Evolutionary conservation across 169 alveolate species (phyloP), one percentile per base, ranked within the genome.

Genomic region (Plasmodium fragile): DNA sequence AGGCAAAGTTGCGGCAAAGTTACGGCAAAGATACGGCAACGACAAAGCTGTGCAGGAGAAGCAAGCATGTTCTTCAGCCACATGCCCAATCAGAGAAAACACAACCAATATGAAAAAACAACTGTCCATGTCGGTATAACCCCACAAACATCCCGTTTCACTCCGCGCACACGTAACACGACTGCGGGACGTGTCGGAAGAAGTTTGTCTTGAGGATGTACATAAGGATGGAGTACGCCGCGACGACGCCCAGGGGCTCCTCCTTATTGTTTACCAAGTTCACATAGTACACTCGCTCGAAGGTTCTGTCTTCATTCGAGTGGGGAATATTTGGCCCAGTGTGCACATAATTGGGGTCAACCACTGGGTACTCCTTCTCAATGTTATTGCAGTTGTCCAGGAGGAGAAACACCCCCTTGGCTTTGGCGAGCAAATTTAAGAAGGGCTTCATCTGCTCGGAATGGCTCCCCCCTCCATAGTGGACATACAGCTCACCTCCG

Each of bases 391-490:
- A 89, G 52, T 89, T 89, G 18, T 89, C 94, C n/a, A 89, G 70
- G 79, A 89, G 79, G 78, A 89, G 94, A 89, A 89, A 89, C 18
- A 89, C 84, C 5, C 94, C 94, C 53, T 89, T 89, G 25, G 94
- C 70, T 78, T 89, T 89, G 22, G 22, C 36, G 49, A 89, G 7
- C 22, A 89, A 78, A 65, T 89, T 53, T 89, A 78, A 89, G 69
- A 89, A 55, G 30, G 83, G 43, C 32, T 45, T 39, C 22, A 52
- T 80, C 25, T 85, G 78, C 80, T 85, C 85, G 39, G 73, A 49
- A 16, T 8, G 41, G 10, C 22, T 49, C 10, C 79, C 78, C 16
- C 79, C 80, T 41, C 70, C 52, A 49, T 89, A 89, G 81, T 89
- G 52, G 32, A 89, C 52, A 52, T 72, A 89, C 32, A 89, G 43